Evolutionary conservation across 2,329 filamentous ascomycete species (phyloP), one percentile per base, ranked within the genome.

Genomic region (Berkeleyomyces basicola): DNA sequence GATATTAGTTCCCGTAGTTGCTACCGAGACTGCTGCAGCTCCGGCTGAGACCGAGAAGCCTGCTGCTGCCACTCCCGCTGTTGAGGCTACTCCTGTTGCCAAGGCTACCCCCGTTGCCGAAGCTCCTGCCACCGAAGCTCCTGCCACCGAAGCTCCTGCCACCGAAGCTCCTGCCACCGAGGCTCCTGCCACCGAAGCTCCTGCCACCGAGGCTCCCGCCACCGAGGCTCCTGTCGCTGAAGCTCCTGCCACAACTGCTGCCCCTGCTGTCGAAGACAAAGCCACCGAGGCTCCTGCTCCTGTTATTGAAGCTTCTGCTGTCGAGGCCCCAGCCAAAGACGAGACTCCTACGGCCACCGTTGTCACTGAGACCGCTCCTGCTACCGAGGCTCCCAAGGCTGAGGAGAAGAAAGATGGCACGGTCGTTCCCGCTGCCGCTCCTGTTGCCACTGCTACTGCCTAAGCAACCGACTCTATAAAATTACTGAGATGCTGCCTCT

Each of bases 81-180:
- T 65, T 4, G 61, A 53, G 4, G 64, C 10, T 4, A 7, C 43
- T 7, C 2, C 43, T 23, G 23, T 23, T 7, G 43, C 65, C 31
- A 33, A 36, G 39, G 61, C 49, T 36, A 23, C 49, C 31, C 11
- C 36, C 2, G 23, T 23, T 57, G 10, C 16, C 16, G 61, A 36
- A 63, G 67, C 49, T 63, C 68, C 42, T 43, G 60, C 11, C 10
- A 40, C 53, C 23, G 31, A 5, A 3, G 64, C 67, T 36, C 62
- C 67, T 16, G 65, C 66, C 40, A 59, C 67, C 44, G 67, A 70
- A n/a, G 70, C 68, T n/a, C 63, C 70, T 14, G 67, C 68, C 53
- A 66, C 67, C 51, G 71, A 69, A 53, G 63, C 68, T 47, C 58
- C 65, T n/a, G 36, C 51, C 16, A 47, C 42, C 23, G 63, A 59